Conservation (phyloP, 2,329 filamentous ascomycete genomes). For the Neoscytalidium dimidiatum region DNA sequence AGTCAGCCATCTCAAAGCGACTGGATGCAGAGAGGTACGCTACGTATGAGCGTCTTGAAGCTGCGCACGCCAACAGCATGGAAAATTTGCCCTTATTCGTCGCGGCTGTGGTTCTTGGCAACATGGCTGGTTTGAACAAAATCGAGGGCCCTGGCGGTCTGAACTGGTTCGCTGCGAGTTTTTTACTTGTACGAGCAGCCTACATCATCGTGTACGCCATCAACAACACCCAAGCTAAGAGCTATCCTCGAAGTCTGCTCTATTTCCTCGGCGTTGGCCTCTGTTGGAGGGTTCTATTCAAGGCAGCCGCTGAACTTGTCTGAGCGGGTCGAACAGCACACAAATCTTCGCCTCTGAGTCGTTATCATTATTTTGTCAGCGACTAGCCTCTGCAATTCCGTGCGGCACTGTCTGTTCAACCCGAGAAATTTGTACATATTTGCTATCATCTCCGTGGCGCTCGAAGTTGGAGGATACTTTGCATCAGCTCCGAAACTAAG, state of each 20-base stretch:
- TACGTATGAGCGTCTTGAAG: slow-evolving; percentile 47
- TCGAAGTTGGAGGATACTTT: too few relatives aligned
- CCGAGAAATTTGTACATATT: too few relatives aligned
- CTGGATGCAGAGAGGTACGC: slow-evolving; percentile 40
- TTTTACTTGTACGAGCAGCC: slow-evolving; percentile 36
- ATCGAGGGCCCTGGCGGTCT: slow-evolving; percentile 29
- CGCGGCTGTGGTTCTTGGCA: slow-evolving; percentile 45
- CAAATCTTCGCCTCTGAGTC: too few relatives aligned
- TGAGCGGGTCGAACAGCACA: not conserved
- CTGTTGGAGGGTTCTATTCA: slow-evolving; percentile 32
- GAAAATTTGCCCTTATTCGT: slow-evolving; percentile 51
- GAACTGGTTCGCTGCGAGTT: slow-evolving; percentile 38
- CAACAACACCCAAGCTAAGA: slow-evolving; percentile 27
- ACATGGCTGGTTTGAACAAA: slow-evolving; percentile 41
- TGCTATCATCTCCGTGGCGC: too few relatives aligned
- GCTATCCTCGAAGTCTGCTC: slow-evolving; percentile 29
- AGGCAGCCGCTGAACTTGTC: slow-evolving; percentile 30
- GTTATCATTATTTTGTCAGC: too few relatives aligned
- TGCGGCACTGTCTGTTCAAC: too few relatives aligned
- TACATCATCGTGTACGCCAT: slow-evolving; percentile 40
- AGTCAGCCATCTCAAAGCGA: slow-evolving; percentile 38
- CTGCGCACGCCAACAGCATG: slow-evolving; percentile 49
- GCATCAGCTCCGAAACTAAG: too few relatives aligned
- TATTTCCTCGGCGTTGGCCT: slow-evolving; percentile 32
- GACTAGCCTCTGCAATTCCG: too few relatives aligned